Conservation (phyloP, 306 rosid genomes). For the Clitoria ternatea region DNA sequence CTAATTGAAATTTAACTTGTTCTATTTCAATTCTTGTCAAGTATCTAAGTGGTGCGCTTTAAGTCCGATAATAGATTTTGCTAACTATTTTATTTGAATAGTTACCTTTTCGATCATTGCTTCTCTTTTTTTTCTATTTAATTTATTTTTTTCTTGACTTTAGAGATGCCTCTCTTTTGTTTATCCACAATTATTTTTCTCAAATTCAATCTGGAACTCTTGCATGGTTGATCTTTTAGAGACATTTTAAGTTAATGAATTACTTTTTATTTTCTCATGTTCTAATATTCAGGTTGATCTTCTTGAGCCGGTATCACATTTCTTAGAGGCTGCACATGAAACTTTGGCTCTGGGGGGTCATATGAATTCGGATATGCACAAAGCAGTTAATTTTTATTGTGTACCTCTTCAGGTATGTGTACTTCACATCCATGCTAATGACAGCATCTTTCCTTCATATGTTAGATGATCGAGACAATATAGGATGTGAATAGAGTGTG, state of each 20-base stretch:
- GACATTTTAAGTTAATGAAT: not conserved
- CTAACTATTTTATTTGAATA: not conserved
- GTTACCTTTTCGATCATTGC: not conserved
- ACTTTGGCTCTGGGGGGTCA: slow-evolving; percentile 52
- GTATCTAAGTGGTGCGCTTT: not conserved
- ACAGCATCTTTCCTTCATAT: not conserved
- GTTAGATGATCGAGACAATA: not conserved
- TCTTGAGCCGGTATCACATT: slow-evolving; percentile 95
- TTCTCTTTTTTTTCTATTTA: not conserved
- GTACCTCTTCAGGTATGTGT: slow-evolving; percentile 85
- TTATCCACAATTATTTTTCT: not conserved
- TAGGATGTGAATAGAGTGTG: not conserved
- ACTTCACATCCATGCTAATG: slow-evolving; percentile 1
- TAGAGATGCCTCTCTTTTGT: slow-evolving; percentile 2
- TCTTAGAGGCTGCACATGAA: slow-evolving; percentile 81
- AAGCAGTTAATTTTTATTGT: slow-evolving; percentile 71
- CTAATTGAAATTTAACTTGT: not conserved
- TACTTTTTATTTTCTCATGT: not conserved
- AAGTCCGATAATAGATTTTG: not conserved
- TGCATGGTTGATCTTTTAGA: slow-evolving; percentile 6
- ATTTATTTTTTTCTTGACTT: not conserved
- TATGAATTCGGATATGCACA: slow-evolving; percentile 51
- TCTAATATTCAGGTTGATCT: slow-evolving; percentile 74
- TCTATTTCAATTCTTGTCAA: not conserved
- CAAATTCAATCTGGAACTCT: not conserved